Percentiles rank a stretch among this genome's conserved stretches.
phyloP scores from a whole-genome alignment of 176 grass and related monocot species.

The Oryza glumipatula region DNA sequence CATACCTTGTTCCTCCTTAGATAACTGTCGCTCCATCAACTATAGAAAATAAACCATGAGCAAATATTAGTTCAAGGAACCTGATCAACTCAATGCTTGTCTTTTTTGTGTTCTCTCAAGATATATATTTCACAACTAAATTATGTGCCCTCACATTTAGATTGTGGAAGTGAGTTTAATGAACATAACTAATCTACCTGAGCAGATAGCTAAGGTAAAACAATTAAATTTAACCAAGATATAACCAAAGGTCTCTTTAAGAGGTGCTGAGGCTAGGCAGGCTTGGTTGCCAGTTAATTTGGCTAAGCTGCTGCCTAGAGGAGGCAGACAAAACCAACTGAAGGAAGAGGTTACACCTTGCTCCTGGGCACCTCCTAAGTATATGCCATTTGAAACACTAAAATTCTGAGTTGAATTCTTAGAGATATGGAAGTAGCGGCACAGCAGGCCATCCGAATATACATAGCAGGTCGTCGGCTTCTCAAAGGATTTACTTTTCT shows the following conservation, averaged over 20 bases:
- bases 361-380: background rate
- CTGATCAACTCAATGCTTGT: background rate
- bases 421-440: background rate
- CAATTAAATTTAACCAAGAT: background rate
- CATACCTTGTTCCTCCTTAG: slow-evolving; percentile 91
- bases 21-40: slow-evolving; percentile 82
- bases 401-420: background rate
- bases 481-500: background rate
- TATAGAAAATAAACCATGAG: slow-evolving; percentile 43
- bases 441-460: background rate
- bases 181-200: slow-evolving; percentile 4
- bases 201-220: background rate
- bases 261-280: background rate
- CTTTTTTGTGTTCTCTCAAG: slow-evolving; percentile 9
- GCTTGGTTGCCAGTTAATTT: background rate
- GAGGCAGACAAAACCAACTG: background rate
- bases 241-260: background rate
- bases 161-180: background rate
- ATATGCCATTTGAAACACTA: background rate
- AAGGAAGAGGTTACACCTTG: background rate
- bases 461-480: background rate
- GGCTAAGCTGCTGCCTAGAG: background rate
- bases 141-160: slow-evolving; percentile 25
- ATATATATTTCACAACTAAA: background rate
- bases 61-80: slow-evolving; percentile 45